phyloP scores from a whole-genome alignment of 139 green algal genomes.

The Eudorina sp. region DNA sequence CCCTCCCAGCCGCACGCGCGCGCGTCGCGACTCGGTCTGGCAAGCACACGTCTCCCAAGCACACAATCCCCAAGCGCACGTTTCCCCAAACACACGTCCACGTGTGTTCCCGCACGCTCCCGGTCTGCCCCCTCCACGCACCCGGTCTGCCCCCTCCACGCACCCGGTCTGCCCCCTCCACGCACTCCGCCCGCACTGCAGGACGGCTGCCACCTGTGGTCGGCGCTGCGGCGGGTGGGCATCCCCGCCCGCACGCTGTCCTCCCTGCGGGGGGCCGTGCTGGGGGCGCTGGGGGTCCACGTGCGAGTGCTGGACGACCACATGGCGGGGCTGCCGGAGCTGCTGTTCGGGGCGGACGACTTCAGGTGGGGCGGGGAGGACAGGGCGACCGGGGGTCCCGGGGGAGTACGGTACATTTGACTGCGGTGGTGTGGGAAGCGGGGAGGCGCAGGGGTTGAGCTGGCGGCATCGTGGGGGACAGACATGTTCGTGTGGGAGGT shows the following conservation, averaged over 20 bases:
- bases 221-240: background rate
- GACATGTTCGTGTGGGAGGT: too few relatives aligned
- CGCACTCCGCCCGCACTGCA: background rate
- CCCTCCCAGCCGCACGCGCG: too few relatives aligned
- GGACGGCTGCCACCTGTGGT: constrained; percentile 38
- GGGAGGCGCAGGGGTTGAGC: too few relatives aligned
- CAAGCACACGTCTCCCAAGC: too few relatives aligned
- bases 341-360: constrained; percentile 33
- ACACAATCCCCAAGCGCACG: too few relatives aligned
- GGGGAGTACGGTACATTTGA: too few relatives aligned
- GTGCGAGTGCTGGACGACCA: constrained; percentile 19
- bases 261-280: background rate
- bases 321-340: constrained; percentile 17
- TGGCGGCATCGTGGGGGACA: too few relatives aligned
- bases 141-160: background rate
- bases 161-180: background rate
- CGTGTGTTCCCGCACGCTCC: background rate
- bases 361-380: constrained; percentile 4
- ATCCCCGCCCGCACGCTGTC: background rate
- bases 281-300: background rate
- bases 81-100: background rate
- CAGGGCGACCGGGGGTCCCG: too few relatives aligned
- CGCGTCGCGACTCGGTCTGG: too few relatives aligned
- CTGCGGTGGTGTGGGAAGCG: too few relatives aligned
- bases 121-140: background rate